Evolutionary conservation across 169 alveolate genomes (phyloP), one percentile per base, ranked within the genome.

Genomic region (Besnoitia besnoiti): DNA sequence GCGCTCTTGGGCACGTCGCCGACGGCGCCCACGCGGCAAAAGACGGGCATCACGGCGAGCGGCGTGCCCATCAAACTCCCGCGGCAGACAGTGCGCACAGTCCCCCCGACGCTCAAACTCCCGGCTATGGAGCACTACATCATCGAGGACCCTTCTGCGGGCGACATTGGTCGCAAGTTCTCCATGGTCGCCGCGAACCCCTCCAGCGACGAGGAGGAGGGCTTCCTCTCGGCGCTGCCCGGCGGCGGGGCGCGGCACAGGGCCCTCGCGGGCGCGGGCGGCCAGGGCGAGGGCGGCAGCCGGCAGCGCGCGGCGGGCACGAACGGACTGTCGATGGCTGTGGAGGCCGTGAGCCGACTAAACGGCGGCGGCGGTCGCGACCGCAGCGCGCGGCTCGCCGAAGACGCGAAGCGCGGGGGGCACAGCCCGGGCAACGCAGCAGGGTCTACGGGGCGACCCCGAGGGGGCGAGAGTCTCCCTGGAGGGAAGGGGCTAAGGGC

Each of bases 61-160:
- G 49, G 85, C 16, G 33, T 7, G 50, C 51, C 51, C 49, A 16
- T n/a, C 85, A 76, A n/a, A 47, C 27, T 16, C 16, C 50, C 49
- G 46, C 44, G 85, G 7, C 24, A 10, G 85, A 76, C 51, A 10
- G 85, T 87, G 30, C 50, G 92, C 12, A 87, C 92, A 5, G 44
- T 87, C 37, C 92, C 92, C 37, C 92, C 92, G 7, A 67, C 76
- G 19, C 67, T 87, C 42, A 87, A 87, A 44, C 85, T 87, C 46
- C 92, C 92, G 19, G 92, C 92, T 16, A 87, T 87, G 92, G 92
- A 87, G 50, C 92, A 87, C 85, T 87, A 87, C 84, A 87, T 87
- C 50, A 44, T 87, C 50, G 92, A 87, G 40, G 92, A 87, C 49
- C 92, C 85, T 47, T 51, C 92, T 0, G 76, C 85, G 33, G 76